Evolutionary conservation across 225 moss, liverwort and hornwort species (phyloP).

Genomic region (Antitrichia curtipendula): DNA sequence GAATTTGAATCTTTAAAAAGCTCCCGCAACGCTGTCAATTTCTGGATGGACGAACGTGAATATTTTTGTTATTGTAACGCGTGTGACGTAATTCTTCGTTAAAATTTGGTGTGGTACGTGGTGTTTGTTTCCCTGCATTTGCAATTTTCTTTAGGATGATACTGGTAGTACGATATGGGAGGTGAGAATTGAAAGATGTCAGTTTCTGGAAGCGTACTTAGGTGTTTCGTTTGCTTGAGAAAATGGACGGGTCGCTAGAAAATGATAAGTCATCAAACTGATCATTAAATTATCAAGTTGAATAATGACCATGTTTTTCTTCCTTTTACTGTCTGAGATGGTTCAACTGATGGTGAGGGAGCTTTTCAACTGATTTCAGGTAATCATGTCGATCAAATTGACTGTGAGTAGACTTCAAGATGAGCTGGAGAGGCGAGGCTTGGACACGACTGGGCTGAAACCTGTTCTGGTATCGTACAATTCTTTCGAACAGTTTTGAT

Average conservation of each 20-base stretch:
- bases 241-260: neutral
- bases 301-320: neutral
- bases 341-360: neutral
- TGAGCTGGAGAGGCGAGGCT: conserved; percentile 59
- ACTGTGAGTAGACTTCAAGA: conserved; percentile 51
- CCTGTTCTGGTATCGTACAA: conserved; percentile 44
- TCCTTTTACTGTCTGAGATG: neutral
- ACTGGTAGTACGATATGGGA: neutral
- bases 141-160: neutral
- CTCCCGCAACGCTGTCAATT: neutral
- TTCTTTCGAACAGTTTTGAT: neutral
- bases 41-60: neutral
- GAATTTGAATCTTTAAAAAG: neutral
- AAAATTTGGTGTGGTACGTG: neutral
- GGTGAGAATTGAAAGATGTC: neutral
- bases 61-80: neutral
- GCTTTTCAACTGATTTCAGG: neutral
- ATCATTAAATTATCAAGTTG: neutral
- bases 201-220: neutral
- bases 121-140: neutral
- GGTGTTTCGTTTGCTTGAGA: neutral
- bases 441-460: conserved; percentile 69
- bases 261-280: neutral
- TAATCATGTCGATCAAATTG: conserved; percentile 51
- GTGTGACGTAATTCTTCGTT: neutral